Base-by-base conservation (phyloP, 2,329 filamentous ascomycete genomes). In the Aspergillus sp. region DNA sequence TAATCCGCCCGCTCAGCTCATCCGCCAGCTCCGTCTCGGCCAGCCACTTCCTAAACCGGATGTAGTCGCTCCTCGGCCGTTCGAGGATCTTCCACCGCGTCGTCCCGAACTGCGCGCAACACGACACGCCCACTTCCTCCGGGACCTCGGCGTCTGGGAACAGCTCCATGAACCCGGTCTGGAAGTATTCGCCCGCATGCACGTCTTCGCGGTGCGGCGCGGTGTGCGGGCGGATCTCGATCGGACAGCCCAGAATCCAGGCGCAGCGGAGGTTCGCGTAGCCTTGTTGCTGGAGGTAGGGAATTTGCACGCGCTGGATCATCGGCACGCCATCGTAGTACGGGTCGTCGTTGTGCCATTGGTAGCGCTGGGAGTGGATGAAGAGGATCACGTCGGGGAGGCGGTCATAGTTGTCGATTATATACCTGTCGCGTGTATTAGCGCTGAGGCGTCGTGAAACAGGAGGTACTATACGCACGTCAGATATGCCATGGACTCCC, bases 61-160 rank as follows among this genome's bases (percentile, higher is more conserved):
- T 55, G 37, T 74, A 74, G 15, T 73, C 69, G 6, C 53, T 57
- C 43, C 53, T 62, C 3, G 64, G 62, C 15, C 65, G 58, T 41
- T 65, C 53, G 11, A 48, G 51, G 8, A 74, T 61, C 43, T 65
- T 66, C 30, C 65, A 61, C 25, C 53, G 58, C 0, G 67, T 68
- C 1, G 68, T 68, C 0, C 66, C 70, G 43, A 74, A 74, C 39
- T 74, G 71, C 4, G 71, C 69, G 39, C 71, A 74, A 43, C 71
- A 75, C 15, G 64, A 64, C 2, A 66, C 65, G 1, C 66, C 69
- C 4, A 75, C 63, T 12, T 50, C 47, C 8, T 60, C 44, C 0
- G 71, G 71, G 0, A 64, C 47, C 1, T 54, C 45, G 1, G 33
- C 45, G 1, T 49, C 53, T 1, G 60, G 60, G 37, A 74, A 72